phyloP scores from a whole-genome alignment of 805 yeast genomes.

The Candida dendrica region DNA sequence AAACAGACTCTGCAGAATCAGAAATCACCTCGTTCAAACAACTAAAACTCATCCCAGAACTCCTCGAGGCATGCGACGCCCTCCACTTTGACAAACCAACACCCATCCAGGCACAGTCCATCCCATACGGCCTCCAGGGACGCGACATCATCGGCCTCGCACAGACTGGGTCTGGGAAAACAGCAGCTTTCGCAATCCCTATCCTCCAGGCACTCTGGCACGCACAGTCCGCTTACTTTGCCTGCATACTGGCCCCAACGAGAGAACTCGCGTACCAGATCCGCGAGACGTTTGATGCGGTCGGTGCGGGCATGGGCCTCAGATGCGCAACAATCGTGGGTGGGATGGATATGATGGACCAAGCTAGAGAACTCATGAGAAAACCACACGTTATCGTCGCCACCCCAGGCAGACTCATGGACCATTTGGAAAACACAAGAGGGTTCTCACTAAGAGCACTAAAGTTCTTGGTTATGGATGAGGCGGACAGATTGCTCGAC shows the following conservation, averaged over 20 bases:
- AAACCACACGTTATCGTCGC: constrained; percentile 94
- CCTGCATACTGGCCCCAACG: constrained; percentile 82
- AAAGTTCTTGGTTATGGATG: constrained; percentile 87
- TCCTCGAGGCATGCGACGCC: constrained; percentile 69
- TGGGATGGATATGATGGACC: constrained; percentile 98
- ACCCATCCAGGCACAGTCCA: constrained; percentile 86
- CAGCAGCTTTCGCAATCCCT: constrained; percentile 97
- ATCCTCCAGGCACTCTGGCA: constrained; percentile 87
- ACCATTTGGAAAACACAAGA: constrained; percentile 86
- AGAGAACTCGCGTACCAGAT: constrained; percentile 84
- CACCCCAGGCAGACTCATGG: constrained; percentile 91
- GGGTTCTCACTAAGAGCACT: constrained; percentile 78
- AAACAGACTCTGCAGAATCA: constrained; percentile 8
- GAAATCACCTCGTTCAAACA: constrained; percentile 40
- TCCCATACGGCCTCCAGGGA: constrained; percentile 86
- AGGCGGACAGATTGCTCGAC: constrained; percentile 92
- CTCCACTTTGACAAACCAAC: constrained; percentile 80
- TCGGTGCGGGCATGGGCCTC: constrained; percentile 90
- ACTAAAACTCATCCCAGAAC: constrained; percentile 65
- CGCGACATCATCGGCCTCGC: constrained; percentile 94
- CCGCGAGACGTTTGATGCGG: constrained; percentile 89
- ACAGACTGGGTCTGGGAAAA: constrained; percentile 96
- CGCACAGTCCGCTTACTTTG: constrained; percentile 81
- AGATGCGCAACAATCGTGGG: constrained; percentile 87
- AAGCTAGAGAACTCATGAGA: constrained; percentile 86